These are phyloP conservation scores for Tuber melanosporum DNA, from an alignment of 495 filamentous ascomycete species.

Conservation along the genomic window DNA sequence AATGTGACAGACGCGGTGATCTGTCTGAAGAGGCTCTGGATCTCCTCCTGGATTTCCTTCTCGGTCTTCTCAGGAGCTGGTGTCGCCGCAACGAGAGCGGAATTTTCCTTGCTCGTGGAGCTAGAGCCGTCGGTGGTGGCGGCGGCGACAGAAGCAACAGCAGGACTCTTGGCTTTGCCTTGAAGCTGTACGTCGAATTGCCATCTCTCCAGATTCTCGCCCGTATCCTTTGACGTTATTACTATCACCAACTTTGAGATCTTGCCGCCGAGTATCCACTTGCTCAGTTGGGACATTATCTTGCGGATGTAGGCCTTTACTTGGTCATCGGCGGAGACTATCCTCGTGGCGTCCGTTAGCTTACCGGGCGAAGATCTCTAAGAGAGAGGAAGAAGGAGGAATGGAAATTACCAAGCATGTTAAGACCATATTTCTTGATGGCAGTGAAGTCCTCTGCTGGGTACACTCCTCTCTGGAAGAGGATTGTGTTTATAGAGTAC, in stretches of 20 bases:
- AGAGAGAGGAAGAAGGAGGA: neutral
- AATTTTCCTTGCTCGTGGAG: constrained; percentile 44
- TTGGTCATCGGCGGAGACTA: constrained; percentile 89
- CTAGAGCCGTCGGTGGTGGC: constrained; percentile 6
- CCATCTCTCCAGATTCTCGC: constrained; percentile 93
- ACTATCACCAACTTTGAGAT: constrained; percentile 95
- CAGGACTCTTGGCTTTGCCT: constrained; percentile 26
- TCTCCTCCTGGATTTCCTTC: constrained; percentile 87
- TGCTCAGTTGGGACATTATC: constrained; percentile 59
- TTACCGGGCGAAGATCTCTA: neutral
- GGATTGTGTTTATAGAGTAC: constrained; percentile 91
- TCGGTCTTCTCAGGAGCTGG: constrained; percentile 66
- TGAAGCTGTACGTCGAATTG: constrained; percentile 75
- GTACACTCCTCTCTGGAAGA: constrained; percentile 95
- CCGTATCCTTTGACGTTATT: constrained; percentile 90
- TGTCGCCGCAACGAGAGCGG: constrained; percentile 33
- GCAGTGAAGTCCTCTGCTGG: constrained; percentile 96
- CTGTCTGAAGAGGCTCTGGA: constrained; percentile 91
- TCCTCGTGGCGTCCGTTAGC: constrained; percentile 7
- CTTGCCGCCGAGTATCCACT: constrained; percentile 92
- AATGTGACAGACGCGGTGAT: constrained; percentile 98
- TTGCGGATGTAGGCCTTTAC: constrained; percentile 89
- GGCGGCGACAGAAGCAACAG: neutral
- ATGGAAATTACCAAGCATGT: constrained; percentile 69
- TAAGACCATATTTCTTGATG: constrained; percentile 98